Base-by-base conservation (phyloP, 441 rosid genomes). In the Euphorbia schlechtendalii region DNA sequence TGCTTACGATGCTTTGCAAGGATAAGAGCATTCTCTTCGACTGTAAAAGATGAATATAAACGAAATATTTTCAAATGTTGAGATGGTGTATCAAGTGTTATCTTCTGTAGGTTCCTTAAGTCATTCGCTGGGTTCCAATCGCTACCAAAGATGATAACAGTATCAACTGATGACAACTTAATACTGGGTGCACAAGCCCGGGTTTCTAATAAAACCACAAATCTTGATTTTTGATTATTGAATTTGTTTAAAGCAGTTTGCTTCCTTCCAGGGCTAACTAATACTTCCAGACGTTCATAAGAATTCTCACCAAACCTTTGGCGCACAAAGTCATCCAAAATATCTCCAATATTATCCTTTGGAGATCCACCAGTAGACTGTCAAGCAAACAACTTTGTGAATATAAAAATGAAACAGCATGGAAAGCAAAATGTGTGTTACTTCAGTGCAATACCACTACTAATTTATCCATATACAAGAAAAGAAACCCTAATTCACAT, bases 81-180 rank as follows among this genome's bases (percentile, higher is more conserved):
- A 65, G 69, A 61, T 67, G 63, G 69, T 43, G 96, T 78, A 72
- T 91, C 92, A 27, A 91, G 52, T 43, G 83, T 81, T 73, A 94
- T 73, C 82, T 55, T 94, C 79, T 88, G 92, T 73, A 94, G 74
- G 72, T 81, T 74, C 78, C 78, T 82, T 73, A 86, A 61, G 74
- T 94, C 99, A 69, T 74, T 87, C 61, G 73, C 67, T 20, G 91
- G 96, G 79, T 69, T 86, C 92, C 89, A 86, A 72, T 86, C 94
- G 73, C 98, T 94, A 65, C 79, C 81, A 73, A 79, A 89, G 71
- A 94, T 76, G 74, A 94, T 85, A 58, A 88, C 86, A 68, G 78
- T 69, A 76, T 87, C 87, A 69, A 90, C 84, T 28, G 91, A 83
- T 66, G 86, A 82, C 73, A 94, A 77, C 75, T 85, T 91, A 77